Evolutionary conservation across 331 rosid species (phyloP).

Genomic region (Spiraea crenata): DNA sequence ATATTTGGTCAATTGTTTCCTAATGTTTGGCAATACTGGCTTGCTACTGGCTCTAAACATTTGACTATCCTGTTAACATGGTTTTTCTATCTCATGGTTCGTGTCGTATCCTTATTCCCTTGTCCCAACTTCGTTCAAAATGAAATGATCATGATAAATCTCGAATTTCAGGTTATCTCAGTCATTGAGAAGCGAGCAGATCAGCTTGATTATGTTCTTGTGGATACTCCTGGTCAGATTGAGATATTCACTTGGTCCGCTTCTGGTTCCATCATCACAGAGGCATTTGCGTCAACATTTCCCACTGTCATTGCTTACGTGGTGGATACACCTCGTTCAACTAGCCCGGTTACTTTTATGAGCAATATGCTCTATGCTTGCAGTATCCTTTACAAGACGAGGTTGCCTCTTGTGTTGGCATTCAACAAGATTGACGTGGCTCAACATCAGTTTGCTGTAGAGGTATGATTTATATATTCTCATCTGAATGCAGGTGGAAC

Average conservation of each 20-base stretch:
- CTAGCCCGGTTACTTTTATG: conserved; percentile 86
- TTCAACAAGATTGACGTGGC: conserved; percentile 88
- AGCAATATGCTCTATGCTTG: conserved; percentile 99
- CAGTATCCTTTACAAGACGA: conserved; percentile 89
- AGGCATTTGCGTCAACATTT: conserved; percentile 99
- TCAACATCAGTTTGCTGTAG: conserved; percentile 82
- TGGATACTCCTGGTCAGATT: conserved; percentile 95
- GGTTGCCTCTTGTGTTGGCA: conserved; percentile 83
- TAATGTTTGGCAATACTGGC: neutral
- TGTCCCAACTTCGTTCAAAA: neutral
- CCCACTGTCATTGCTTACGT: conserved; percentile 85
- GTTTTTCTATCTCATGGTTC: neutral
- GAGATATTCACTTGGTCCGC: conserved; percentile 99
- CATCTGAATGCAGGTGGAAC: neutral
- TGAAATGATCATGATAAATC: conserved; percentile 2
- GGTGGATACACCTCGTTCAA: conserved; percentile 87
- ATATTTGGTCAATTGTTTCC: neutral
- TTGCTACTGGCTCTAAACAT: neutral
- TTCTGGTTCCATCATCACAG: conserved; percentile 93
- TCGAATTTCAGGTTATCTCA: conserved; percentile 62
- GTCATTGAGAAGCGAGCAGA: conserved; percentile 85
- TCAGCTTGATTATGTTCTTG: conserved; percentile 92
- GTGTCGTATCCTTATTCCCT: neutral
- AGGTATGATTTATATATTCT: conserved; percentile 43
- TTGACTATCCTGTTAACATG: neutral